Evolutionary conservation across 2,329 filamentous ascomycete species (phyloP).

Genomic region (Rhinocladiella similis): DNA sequence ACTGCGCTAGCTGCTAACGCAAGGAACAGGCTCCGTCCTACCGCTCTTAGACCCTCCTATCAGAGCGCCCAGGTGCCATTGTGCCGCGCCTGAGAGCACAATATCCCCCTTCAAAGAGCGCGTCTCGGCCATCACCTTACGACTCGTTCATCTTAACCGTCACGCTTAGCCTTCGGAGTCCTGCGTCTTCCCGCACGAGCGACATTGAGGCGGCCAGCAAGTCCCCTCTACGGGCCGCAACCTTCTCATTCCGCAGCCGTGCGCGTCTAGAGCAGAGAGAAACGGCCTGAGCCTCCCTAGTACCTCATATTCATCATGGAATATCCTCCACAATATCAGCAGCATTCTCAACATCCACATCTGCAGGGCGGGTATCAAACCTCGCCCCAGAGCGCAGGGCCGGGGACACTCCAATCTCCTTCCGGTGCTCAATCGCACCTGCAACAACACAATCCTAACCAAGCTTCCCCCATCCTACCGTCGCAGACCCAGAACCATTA

Average conservation of each 20-base stretch:
- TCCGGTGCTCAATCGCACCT: slow-evolving; percentile 69
- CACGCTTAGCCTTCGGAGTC: slow-evolving; percentile 20
- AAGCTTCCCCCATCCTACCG: slow-evolving; percentile 77
- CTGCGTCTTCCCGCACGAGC: slow-evolving; percentile 19
- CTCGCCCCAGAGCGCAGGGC: slow-evolving; percentile 53
- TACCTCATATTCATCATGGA: slow-evolving; percentile 59
- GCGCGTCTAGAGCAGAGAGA: slow-evolving; percentile 18
- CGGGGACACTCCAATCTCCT: slow-evolving; percentile 67
- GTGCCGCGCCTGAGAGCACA: slow-evolving; percentile 21
- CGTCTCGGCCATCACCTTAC: slow-evolving; percentile 17
- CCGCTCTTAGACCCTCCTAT: slow-evolving; percentile 43
- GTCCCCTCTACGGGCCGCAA: slow-evolving; percentile 14
- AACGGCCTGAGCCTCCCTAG: slow-evolving; percentile 11
- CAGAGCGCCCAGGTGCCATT: slow-evolving; percentile 31
- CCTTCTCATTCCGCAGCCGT: slow-evolving; percentile 14
- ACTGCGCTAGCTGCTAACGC: slow-evolving; percentile 47
- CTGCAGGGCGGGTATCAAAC: slow-evolving; percentile 64
- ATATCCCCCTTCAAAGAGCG: slow-evolving; percentile 19
- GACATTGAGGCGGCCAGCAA: slow-evolving; percentile 19
- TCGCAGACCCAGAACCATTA: slow-evolving; percentile 69
- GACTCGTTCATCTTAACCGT: slow-evolving; percentile 8
- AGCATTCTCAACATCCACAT: slow-evolving; percentile 63
- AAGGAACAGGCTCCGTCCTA: slow-evolving; percentile 41
- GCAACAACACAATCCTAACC: slow-evolving; percentile 58
- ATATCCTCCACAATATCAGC: slow-evolving; percentile 72